Evolutionary conservation across 2,329 filamentous ascomycete genomes (phyloP).

Genomic region (Tolypocladium nubicola): DNA sequence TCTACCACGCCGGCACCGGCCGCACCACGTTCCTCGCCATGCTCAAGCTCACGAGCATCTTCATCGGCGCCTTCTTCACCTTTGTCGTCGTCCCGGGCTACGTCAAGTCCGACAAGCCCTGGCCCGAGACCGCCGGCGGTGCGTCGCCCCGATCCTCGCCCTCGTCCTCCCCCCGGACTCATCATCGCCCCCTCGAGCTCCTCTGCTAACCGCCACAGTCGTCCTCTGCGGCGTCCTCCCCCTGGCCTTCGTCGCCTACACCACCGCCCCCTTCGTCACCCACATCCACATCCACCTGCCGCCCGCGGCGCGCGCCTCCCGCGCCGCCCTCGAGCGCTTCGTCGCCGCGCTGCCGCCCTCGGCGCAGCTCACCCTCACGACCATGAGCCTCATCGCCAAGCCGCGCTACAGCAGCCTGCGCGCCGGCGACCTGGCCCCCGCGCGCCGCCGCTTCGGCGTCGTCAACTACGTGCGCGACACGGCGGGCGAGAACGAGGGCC

Average conservation of each 20-base stretch:
- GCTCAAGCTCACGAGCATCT: slow-evolving; percentile 60
- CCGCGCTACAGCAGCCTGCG: slow-evolving; percentile 36
- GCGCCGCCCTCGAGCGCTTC: slow-evolving; percentile 42
- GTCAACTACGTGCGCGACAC: slow-evolving; percentile 30
- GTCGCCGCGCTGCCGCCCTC: slow-evolving; percentile 33
- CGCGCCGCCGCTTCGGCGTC: slow-evolving; percentile 22
- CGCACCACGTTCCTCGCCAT: slow-evolving; percentile 58
- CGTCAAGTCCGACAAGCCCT: slow-evolving; percentile 27
- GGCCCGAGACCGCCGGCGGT: slow-evolving; percentile 26
- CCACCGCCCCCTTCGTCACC: slow-evolving; percentile 60
- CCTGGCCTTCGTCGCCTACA: slow-evolving; percentile 51
- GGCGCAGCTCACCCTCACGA: slow-evolving; percentile 39
- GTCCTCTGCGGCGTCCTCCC: slow-evolving; percentile 52
- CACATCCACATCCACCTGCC: slow-evolving; percentile 63
- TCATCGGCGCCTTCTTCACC: slow-evolving; percentile 56
- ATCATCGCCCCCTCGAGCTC: background rate
- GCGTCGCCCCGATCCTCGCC: slow-evolving; percentile 9
- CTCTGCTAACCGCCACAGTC: slow-evolving; percentile 27
- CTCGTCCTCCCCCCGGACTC: background rate
- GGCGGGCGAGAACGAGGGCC: slow-evolving; percentile 18
- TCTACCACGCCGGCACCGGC: slow-evolving; percentile 66
- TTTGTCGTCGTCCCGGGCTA: slow-evolving; percentile 53
- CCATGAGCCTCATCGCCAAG: slow-evolving; percentile 44
- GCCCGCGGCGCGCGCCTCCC: slow-evolving; percentile 49
- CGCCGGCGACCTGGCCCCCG: slow-evolving; percentile 24